Evolutionary conservation across 805 yeast species (phyloP).

Genomic region (Allodekkera sacchari): DNA sequence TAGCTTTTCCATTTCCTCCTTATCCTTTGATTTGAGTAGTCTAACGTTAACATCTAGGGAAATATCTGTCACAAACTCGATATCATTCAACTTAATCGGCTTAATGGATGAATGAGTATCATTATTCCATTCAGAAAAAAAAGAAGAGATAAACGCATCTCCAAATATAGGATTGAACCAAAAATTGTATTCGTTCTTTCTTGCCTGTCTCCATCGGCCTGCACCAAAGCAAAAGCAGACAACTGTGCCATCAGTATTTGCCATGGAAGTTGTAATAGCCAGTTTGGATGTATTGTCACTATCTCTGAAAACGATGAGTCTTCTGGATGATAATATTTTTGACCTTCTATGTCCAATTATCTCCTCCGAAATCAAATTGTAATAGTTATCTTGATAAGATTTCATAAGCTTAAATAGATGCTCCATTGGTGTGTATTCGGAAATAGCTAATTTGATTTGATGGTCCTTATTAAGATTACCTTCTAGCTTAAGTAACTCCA

Average conservation of each 20-base stretch:
- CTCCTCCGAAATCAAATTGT: conserved; percentile 39
- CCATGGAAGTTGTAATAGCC: conserved; percentile 37
- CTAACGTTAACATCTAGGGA: conserved; percentile 16
- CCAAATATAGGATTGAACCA: conserved; percentile 20
- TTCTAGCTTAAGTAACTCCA: conserved; percentile 47
- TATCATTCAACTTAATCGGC: conserved; percentile 30
- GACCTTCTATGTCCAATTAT: conserved; percentile 39
- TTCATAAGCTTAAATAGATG: conserved; percentile 35
- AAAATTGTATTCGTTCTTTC: conserved; percentile 10
- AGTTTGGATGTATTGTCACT: conserved; percentile 29
- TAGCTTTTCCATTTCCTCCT: conserved; percentile 27
- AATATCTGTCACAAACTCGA: conserved; percentile 38
- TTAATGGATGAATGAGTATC: conserved; percentile 13
- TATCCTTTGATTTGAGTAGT: conserved; percentile 21
- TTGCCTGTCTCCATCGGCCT: background rate
- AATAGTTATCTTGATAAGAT: conserved; percentile 36
- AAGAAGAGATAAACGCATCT: conserved; percentile 24
- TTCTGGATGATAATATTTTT: conserved; percentile 42
- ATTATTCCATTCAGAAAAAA: conserved; percentile 27
- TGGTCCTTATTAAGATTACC: conserved; percentile 29
- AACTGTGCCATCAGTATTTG: conserved; percentile 23
- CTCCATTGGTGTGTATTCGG: conserved; percentile 34
- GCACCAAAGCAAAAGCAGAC: conserved; percentile 23
- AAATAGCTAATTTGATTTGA: conserved; percentile 29
- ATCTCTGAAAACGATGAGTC: conserved; percentile 52